phyloP scores from a whole-genome alignment of 352 stramenopile species.

The Phytophthora parvispora region DNA sequence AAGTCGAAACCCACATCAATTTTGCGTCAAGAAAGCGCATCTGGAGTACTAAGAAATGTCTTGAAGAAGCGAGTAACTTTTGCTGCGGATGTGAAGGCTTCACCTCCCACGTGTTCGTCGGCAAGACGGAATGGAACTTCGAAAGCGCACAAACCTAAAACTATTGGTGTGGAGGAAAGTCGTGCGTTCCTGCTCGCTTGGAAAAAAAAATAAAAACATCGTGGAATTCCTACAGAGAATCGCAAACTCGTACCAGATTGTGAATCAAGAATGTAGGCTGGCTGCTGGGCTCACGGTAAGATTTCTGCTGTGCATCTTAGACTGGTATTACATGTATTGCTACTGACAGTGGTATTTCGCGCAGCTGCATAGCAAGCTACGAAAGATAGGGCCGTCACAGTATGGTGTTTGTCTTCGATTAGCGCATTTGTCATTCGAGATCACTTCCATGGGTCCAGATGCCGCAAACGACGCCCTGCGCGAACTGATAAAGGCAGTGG shows the following conservation, averaged over 20 bases:
- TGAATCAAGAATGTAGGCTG: neutral
- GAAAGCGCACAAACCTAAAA: neutral
- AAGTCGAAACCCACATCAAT: neutral
- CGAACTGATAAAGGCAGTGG: neutral
- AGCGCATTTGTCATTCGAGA: neutral
- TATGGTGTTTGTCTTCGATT: neutral
- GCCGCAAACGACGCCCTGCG: neutral
- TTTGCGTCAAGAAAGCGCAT: neutral
- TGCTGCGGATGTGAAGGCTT: neutral
- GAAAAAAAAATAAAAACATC: neutral
- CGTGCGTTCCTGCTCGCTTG: neutral
- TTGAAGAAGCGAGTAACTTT: neutral
- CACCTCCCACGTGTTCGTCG: neutral
- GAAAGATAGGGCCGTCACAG: neutral
- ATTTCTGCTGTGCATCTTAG: neutral
- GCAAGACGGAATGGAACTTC: neutral
- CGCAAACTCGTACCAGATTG: neutral
- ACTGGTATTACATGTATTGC: neutral
- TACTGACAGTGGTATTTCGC: neutral
- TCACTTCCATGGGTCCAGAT: neutral
- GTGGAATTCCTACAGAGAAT: neutral
- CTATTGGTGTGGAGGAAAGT: neutral
- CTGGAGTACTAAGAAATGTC: neutral
- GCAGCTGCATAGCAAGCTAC: neutral
- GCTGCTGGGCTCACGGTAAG: neutral